phyloP scores from a whole-genome alignment of 768 basidiomycete genomes.

The Gloeostereum incarnatum region DNA sequence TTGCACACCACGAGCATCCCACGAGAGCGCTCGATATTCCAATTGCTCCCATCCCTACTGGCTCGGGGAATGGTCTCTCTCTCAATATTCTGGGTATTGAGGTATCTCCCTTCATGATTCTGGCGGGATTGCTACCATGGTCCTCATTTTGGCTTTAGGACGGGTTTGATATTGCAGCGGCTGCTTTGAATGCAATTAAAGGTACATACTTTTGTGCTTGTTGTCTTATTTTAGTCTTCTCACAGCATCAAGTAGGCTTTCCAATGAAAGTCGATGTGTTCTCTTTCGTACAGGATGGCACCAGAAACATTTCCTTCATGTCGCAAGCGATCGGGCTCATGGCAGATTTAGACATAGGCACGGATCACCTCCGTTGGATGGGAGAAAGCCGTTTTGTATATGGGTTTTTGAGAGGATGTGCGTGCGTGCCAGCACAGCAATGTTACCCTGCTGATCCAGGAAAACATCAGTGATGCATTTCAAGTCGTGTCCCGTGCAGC shows the following conservation, averaged over 20 bases:
- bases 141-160: slow-evolving; percentile 28
- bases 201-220: slow-evolving; percentile 26
- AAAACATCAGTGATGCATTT: slow-evolving; percentile 42
- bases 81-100: slow-evolving; percentile 67
- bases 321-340: slow-evolving; percentile 76
- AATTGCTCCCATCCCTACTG: slow-evolving; percentile 71
- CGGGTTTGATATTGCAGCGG: slow-evolving; percentile 63
- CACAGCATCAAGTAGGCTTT: slow-evolving; percentile 31
- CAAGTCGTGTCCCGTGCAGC: slow-evolving; percentile 56
- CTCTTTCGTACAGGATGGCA: slow-evolving; percentile 61
- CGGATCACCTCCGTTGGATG: slow-evolving; percentile 82
- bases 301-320: slow-evolving; percentile 68
- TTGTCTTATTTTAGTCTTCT: neutral
- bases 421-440: slow-evolving; percentile 11
- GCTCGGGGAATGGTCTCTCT: slow-evolving; percentile 72
- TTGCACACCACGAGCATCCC: slow-evolving; percentile 56
- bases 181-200: slow-evolving; percentile 74
- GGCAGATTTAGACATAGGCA: slow-evolving; percentile 80
- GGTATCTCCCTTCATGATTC: slow-evolving; percentile 23
- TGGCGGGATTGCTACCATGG: neutral
- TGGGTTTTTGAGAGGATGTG: slow-evolving; percentile 65
- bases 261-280: slow-evolving; percentile 73
- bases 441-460: neutral
- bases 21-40: slow-evolving; percentile 56
- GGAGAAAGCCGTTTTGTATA: slow-evolving; percentile 71